phyloP scores from a whole-genome alignment of 345 rosid species.

The Melaleuca alternifolia region DNA sequence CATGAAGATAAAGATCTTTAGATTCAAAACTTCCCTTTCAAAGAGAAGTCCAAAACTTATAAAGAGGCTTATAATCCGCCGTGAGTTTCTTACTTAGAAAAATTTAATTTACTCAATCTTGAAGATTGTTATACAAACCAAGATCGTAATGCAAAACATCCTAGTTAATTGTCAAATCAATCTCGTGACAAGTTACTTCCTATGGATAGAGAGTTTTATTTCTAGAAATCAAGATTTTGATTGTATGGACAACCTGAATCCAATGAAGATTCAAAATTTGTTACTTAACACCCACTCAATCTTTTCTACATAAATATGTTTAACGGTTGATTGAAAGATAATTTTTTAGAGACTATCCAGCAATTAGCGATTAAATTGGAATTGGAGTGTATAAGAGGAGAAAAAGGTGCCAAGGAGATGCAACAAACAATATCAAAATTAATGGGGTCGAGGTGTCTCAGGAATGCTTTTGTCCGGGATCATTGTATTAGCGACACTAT shows the following conservation, averaged over 20 bases:
- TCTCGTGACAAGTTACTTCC: neutral
- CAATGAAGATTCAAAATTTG: neutral
- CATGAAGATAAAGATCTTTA: neutral
- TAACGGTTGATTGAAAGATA: neutral
- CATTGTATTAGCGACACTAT: no score
- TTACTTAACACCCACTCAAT: neutral
- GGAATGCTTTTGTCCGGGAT: no score
- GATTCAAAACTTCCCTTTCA: neutral
- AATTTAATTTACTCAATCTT: neutral
- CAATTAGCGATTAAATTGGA: no score
- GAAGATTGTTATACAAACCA: neutral
- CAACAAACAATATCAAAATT: no score
- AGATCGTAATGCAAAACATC: neutral
- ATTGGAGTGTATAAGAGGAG: no score
- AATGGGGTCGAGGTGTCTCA: no score
- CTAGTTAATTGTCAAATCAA: neutral
- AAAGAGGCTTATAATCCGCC: rapidly evolving
- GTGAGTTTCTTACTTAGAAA: neutral
- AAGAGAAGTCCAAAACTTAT: neutral
- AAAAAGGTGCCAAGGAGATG: no score
- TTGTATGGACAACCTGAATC: neutral
- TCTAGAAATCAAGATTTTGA: neutral
- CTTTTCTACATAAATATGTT: no score
- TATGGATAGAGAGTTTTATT: neutral
- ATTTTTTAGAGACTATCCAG: neutral